Evolutionary conservation across 139 green algal genomes (phyloP).

Genomic region (Coelastrella sp.): DNA sequence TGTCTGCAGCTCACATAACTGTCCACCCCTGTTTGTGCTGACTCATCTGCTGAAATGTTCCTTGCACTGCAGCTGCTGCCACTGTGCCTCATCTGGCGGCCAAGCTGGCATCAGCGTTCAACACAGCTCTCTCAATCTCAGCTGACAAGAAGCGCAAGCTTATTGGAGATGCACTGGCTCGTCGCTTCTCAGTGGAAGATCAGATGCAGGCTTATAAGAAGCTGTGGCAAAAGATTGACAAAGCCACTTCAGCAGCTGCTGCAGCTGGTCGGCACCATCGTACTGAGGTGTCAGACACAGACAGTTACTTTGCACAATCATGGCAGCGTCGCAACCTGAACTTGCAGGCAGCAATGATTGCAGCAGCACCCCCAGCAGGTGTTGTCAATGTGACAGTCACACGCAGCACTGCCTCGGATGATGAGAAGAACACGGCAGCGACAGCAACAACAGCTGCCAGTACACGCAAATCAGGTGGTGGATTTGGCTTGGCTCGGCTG

Average conservation of each 20-base stretch:
- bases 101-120: slow-evolving; percentile 36
- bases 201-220: slow-evolving; percentile 37
- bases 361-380: slow-evolving; percentile 2
- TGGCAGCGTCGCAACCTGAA: slow-evolving; percentile 37
- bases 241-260: not conserved
- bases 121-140: slow-evolving; percentile 18
- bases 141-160: not conserved
- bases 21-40: not conserved
- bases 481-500: not conserved
- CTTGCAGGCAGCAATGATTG: slow-evolving; percentile 25
- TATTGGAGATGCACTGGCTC: slow-evolving; percentile 6
- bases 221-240: slow-evolving; percentile 41
- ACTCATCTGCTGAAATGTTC: not conserved
- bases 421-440: not conserved
- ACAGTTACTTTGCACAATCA: slow-evolving; percentile 42
- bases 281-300: not conserved
- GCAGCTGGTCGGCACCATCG: not conserved
- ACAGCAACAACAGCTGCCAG: not conserved
- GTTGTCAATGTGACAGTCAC: not conserved
- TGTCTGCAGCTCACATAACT: too few relatives aligned
- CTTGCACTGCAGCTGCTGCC: slow-evolving; percentile 25
- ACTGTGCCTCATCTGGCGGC: slow-evolving; percentile 46
- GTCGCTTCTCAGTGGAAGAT: slow-evolving; percentile 8
- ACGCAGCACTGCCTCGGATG: not conserved
- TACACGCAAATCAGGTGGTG: not conserved